Evolutionary conservation across 345 rosid species (phyloP), one percentile per base, ranked within the genome.

Genomic region (Syzygium oleosum): DNA sequence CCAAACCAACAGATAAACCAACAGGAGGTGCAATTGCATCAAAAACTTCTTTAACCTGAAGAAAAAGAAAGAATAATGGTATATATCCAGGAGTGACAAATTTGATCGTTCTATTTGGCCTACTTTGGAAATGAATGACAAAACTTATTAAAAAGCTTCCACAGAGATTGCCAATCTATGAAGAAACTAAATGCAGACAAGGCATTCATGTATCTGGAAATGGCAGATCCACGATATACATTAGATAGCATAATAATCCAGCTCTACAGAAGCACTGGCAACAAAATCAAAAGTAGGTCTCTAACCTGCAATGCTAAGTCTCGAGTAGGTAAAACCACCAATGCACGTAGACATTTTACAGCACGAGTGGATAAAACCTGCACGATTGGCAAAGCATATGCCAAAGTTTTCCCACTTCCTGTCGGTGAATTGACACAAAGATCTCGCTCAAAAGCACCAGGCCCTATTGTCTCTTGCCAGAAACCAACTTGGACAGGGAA

Each of bases 391-490:
- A 98, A 93, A 87, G 99, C 99, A 87, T 98, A 96, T 77, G 99
- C 93, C 84, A 96, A 91, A 52, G 99, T 96, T 91, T 98, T 98
- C 79, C 99, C 99, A 90, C 98, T 96, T 89, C 99, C 99, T 6
- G 98, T 96, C 0, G 98, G 99, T 53, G 99, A 96, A 91, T 98
- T 98, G 86, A 96, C 91, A 88, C 99, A 98, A 56, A 98, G 87
- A 87, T 98, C 99, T 84, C 98, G 89, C 86, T 96, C 95, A 78
- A 96, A 98, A 84, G 92, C 91, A 88, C 99, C 99, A 55, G 98
- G 99, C 19, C 99, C 98, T 31, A 97, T 87, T 0, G 98, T 96
- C 92, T 96, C 98, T 53, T 97, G 97, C 99, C 99, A 97, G 73
- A 96, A 97, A 12, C 96, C 94, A 88, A 95, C 94, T 91, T 97